phyloP scores from a whole-genome alignment of 164 flowering plant species.

The Magnolia sinica region DNA sequence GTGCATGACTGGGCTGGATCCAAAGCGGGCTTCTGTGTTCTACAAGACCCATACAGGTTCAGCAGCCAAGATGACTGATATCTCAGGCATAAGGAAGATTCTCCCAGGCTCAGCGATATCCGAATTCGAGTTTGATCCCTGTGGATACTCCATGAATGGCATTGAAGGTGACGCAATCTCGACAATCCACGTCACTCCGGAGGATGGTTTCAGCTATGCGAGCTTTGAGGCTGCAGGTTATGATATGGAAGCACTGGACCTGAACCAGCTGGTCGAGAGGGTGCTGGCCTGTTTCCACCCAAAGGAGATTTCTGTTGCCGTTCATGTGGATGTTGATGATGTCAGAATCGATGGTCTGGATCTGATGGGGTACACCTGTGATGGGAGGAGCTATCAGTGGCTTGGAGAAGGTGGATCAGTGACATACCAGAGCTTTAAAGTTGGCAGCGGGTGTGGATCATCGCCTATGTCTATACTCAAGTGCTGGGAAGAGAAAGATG shows the following conservation, averaged over 20 bases:
- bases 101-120: slow-evolving; percentile 67
- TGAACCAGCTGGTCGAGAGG: slow-evolving; percentile 47
- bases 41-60: slow-evolving; percentile 49
- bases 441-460: slow-evolving; percentile 12
- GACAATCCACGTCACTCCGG: slow-evolving; percentile 91
- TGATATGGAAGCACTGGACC: slow-evolving; percentile 32
- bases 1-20: slow-evolving; percentile 88
- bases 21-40: slow-evolving; percentile 59
- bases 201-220: slow-evolving; percentile 90
- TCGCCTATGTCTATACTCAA: slow-evolving; percentile 51
- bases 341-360: slow-evolving; percentile 18
- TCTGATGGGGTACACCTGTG: slow-evolving; percentile 39
- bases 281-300: slow-evolving; percentile 71
- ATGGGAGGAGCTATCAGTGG: slow-evolving; percentile 26
- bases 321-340: slow-evolving; percentile 27
- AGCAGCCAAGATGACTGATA: slow-evolving; percentile 56
- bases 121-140: slow-evolving; percentile 85
- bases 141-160: slow-evolving; percentile 88
- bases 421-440: slow-evolving; percentile 40
- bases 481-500: slow-evolving; percentile 38
- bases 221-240: slow-evolving; percentile 79
- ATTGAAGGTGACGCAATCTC: slow-evolving; percentile 63
- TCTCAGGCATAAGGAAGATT: slow-evolving; percentile 67
- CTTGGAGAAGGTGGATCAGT: slow-evolving; percentile 41
- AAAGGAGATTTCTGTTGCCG: slow-evolving; percentile 56